A percentile compares a stretch with the other conserved stretches of the same genome.
These are phyloP conservation scores for Termitomyces sp. DNA, from an alignment of 768 basidiomycete species.

Conservation along the genomic window DNA sequence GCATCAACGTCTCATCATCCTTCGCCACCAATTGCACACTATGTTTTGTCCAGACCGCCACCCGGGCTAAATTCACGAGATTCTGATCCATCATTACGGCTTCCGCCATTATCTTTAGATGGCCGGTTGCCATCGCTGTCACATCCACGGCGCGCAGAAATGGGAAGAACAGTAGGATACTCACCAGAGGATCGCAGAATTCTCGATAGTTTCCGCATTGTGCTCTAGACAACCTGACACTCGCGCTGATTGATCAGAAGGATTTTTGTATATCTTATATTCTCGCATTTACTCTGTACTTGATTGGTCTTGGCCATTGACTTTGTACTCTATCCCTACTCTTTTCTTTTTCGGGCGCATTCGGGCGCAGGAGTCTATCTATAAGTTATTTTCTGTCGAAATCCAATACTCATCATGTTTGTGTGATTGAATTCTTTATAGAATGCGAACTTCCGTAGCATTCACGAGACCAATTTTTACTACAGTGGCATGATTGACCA, in stretches of 20 bases:
- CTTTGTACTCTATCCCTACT: not conserved
- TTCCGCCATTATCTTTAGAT: conserved; percentile 15
- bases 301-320: not conserved
- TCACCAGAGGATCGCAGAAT: conserved; percentile 53
- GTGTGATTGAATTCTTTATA: no score
- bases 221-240: conserved; percentile 27
- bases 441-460: no score
- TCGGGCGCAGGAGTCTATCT: not conserved
- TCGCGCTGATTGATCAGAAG: not conserved
- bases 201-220: conserved; percentile 51
- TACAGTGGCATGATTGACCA: no score
- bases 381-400: not conserved
- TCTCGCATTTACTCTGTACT: not conserved
- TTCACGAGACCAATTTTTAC: no score
- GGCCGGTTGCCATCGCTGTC: conserved; percentile 7
- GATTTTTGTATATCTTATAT: not conserved
- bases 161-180: conserved; percentile 19
- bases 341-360: not conserved
- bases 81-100: conserved; percentile 9
- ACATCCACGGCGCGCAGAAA: conserved; percentile 24
- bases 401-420: no score
- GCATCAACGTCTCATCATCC: not conserved
- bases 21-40: conserved; percentile 11
- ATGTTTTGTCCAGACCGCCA: conserved; percentile 6
- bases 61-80: not conserved